Percentiles rank a stretch among this genome's conserved stretches.
Conservation (phyloP, 768 basidiomycete genomes). For the Lyophyllum shimeji region DNA sequence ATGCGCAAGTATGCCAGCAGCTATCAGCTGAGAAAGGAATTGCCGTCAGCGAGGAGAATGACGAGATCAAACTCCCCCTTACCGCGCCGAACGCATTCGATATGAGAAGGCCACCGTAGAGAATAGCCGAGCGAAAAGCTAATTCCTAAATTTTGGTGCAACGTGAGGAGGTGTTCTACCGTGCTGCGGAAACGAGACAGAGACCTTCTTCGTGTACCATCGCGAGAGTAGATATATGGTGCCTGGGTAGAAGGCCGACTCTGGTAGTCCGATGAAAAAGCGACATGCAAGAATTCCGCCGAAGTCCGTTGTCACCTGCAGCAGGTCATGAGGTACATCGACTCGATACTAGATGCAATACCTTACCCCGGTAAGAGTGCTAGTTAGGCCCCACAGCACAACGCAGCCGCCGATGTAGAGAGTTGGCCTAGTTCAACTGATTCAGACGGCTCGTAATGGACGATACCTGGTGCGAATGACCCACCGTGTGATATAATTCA, state of each 20-base stretch:
- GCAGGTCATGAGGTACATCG: background rate
- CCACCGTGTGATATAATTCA: slow-evolving; percentile 55
- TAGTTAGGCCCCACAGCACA: slow-evolving; percentile 62
- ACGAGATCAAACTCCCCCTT: slow-evolving; percentile 16
- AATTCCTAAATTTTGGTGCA: slow-evolving; percentile 44
- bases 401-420: slow-evolving; percentile 62
- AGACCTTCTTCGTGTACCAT: slow-evolving; percentile 59
- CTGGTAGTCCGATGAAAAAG: slow-evolving; percentile 63
- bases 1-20: slow-evolving; percentile 67
- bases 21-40: slow-evolving; percentile 48
- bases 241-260: slow-evolving; percentile 69
- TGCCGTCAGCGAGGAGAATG: background rate
- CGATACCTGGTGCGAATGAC: background rate
- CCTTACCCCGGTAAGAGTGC: slow-evolving; percentile 59
- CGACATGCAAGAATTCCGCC: slow-evolving; percentile 55
- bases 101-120: slow-evolving; percentile 59
- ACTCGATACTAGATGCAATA: background rate
- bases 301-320: slow-evolving; percentile 53
- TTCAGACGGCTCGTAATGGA: background rate
- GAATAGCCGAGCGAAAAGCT: slow-evolving; percentile 60
- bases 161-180: background rate
- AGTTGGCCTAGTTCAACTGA: slow-evolving; percentile 44
- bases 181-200: background rate
- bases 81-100: slow-evolving; percentile 71
- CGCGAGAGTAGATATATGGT: slow-evolving; percentile 45